A percentile compares a stretch with the other conserved stretches of the same genome.
phyloP scores from a whole-genome alignment of 768 basidiomycete species.

The Holtermanniella nyarrowii region DNA sequence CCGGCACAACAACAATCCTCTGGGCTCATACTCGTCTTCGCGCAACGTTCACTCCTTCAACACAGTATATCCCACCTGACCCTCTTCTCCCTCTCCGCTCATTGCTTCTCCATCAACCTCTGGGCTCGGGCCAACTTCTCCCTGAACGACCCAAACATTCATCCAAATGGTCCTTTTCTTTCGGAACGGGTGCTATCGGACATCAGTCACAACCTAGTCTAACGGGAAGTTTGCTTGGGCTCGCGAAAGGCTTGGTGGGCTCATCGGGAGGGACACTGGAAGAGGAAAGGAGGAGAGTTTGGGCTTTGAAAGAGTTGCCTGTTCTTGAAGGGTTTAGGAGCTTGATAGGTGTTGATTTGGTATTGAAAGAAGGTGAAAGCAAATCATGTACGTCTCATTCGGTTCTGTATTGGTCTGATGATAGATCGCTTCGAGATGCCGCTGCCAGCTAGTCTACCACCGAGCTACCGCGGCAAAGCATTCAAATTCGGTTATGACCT shows the following conservation, averaged over 20 bases:
- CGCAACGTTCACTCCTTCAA: slow-evolving; percentile 37
- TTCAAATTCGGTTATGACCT: slow-evolving; percentile 83
- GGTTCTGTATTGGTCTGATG: slow-evolving; percentile 3
- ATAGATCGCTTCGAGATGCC: slow-evolving; percentile 55
- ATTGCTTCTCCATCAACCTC: slow-evolving; percentile 35
- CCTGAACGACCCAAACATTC: slow-evolving; percentile 5
- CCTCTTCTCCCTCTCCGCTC: slow-evolving; percentile 37
- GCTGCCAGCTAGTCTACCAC: slow-evolving; percentile 72
- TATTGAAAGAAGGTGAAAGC: slow-evolving; percentile 70
- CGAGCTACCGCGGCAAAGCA: slow-evolving; percentile 75
- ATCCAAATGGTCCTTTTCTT: slow-evolving; percentile 32
- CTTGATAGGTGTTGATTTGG: slow-evolving; percentile 80
- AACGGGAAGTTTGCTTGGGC: slow-evolving; percentile 37
- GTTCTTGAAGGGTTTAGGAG: slow-evolving; percentile 76
- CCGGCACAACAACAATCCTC: slow-evolving; percentile 28
- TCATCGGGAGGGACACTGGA: slow-evolving; percentile 40
- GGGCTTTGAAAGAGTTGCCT: slow-evolving; percentile 50
- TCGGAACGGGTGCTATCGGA: slow-evolving; percentile 37
- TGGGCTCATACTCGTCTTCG: slow-evolving; percentile 35
- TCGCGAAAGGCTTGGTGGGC: slow-evolving; percentile 32
- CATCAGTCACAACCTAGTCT: slow-evolving; percentile 30
- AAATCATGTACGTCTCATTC: slow-evolving; percentile 57
- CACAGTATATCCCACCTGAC: slow-evolving; percentile 37
- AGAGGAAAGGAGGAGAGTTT: slow-evolving; percentile 40
- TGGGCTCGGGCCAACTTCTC: slow-evolving; percentile 33